These are phyloP conservation scores for Picocystis sp. DNA, from an alignment of 163 green algal species.

Conservation along the genomic window DNA sequence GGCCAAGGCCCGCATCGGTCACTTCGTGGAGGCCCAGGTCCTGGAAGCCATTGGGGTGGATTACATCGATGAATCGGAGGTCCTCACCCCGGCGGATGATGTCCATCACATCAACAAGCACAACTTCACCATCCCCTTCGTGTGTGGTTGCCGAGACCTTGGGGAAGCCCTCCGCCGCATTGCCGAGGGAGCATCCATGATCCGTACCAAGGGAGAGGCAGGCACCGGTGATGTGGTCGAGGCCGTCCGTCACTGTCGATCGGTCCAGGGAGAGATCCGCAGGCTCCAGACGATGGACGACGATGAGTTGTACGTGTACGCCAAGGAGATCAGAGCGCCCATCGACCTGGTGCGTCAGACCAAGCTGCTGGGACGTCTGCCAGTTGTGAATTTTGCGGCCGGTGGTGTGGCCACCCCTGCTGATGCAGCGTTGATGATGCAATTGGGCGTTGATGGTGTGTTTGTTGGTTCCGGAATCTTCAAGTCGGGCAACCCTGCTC, in stretches of 20 bases:
- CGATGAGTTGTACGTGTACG: slow-evolving; percentile 98
- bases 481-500: slow-evolving; percentile 88
- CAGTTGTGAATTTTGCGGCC: slow-evolving; percentile 98
- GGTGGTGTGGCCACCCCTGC: slow-evolving; percentile 93
- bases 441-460: slow-evolving; percentile 96
- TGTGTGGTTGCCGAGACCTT: slow-evolving; percentile 98
- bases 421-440: slow-evolving; percentile 99
- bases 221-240: slow-evolving; percentile 98
- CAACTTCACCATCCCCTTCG: slow-evolving; percentile 96
- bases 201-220: slow-evolving; percentile 77
- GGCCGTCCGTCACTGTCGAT: slow-evolving; percentile 83
- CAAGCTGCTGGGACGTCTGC: slow-evolving; percentile 85
- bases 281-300: slow-evolving; percentile 94
- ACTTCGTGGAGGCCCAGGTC: slow-evolving; percentile 99
- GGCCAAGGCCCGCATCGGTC: slow-evolving; percentile 96
- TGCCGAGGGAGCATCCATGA: slow-evolving; percentile 94
- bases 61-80: slow-evolving; percentile 97
- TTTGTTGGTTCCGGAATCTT: slow-evolving; percentile 99
- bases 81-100: slow-evolving; percentile 97
- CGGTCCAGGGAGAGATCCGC: slow-evolving; percentile 87
- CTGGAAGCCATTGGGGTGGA: slow-evolving; percentile 81
- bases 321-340: slow-evolving; percentile 91
- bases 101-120: slow-evolving; percentile 99
- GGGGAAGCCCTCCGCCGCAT: slow-evolving; percentile 93
- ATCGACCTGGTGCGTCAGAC: slow-evolving; percentile 88